Evolutionary conservation across 2,329 filamentous ascomycete species (phyloP).

Genomic region (Neonectria faginata): DNA sequence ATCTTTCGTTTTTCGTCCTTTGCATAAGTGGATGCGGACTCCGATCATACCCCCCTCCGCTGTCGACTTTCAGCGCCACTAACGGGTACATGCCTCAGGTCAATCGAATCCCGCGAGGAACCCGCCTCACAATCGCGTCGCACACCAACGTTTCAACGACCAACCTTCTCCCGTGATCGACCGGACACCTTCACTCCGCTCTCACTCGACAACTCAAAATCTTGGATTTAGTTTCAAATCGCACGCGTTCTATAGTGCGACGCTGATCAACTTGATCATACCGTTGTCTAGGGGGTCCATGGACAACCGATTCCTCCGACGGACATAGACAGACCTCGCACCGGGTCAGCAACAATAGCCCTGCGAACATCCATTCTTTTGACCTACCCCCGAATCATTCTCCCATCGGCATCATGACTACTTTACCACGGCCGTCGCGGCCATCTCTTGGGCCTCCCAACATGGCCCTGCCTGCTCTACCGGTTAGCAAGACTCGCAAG

Average conservation of each 20-base stretch:
- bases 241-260: slow-evolving; percentile 25
- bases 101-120: slow-evolving; percentile 35
- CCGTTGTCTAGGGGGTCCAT: slow-evolving; percentile 42
- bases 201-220: slow-evolving; percentile 23
- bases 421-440: slow-evolving; percentile 75
- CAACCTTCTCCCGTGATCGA: slow-evolving; percentile 38
- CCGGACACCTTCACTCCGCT: slow-evolving; percentile 27
- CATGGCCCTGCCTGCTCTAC: slow-evolving; percentile 78
- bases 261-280: slow-evolving; percentile 34
- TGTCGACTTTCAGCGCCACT: slow-evolving; percentile 33
- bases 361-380: slow-evolving; percentile 36
- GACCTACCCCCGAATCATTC: slow-evolving; percentile 16
- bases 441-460: slow-evolving; percentile 78
- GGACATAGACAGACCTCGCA: slow-evolving; percentile 36
- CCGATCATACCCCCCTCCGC: slow-evolving; percentile 26
- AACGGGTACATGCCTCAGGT: slow-evolving; percentile 36
- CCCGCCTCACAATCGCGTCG: slow-evolving; percentile 31
- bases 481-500: slow-evolving; percentile 78
- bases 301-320: slow-evolving; percentile 44
- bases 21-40: slow-evolving; percentile 28
- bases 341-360: slow-evolving; percentile 35
- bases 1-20: slow-evolving; percentile 18
- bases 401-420: slow-evolving; percentile 54
- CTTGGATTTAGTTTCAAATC: slow-evolving; percentile 27
- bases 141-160: slow-evolving; percentile 38